phyloP scores from a whole-genome alignment of 768 basidiomycete species.

The Boletellus emodensis region DNA sequence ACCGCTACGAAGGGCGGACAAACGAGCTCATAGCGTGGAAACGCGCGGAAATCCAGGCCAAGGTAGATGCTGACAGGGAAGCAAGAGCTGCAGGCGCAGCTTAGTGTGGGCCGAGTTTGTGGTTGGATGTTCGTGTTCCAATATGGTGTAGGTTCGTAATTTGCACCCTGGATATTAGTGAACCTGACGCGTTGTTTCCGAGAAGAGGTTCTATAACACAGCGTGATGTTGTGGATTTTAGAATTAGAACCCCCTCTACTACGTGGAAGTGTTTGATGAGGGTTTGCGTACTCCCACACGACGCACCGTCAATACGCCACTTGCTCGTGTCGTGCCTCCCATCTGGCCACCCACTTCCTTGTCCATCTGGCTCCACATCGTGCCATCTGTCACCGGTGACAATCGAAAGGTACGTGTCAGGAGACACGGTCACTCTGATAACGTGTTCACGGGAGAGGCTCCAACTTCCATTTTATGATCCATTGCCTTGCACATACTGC shows the following conservation, averaged over 20 bases:
- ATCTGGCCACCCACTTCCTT: neutral
- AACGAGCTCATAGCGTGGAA: conserved; percentile 59
- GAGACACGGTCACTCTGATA: neutral
- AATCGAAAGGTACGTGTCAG: conserved; percentile 3
- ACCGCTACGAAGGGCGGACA: conserved; percentile 62
- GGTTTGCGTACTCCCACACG: conserved; percentile 5
- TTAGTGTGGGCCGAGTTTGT: conserved; percentile 12
- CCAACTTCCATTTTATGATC: conserved; percentile 17
- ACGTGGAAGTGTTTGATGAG: neutral
- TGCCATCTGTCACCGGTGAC: conserved; percentile 3
- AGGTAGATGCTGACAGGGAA: conserved; percentile 26
- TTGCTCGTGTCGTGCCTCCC: neutral
- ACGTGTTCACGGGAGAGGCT: conserved; percentile 1
- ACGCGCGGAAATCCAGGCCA: conserved; percentile 55
- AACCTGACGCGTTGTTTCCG: conserved; percentile 6
- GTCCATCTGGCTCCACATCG: neutral
- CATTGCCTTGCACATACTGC: conserved; percentile 1
- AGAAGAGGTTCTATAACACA: conserved; percentile 8
- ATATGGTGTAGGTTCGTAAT: conserved; percentile 23
- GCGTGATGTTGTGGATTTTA: conserved; percentile 10
- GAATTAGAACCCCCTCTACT: conserved; percentile 14
- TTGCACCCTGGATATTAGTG: neutral
- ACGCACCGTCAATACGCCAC: conserved; percentile 1
- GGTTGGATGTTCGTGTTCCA: neutral
- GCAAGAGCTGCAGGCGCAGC: conserved; percentile 18